Percentiles rank a stretch among this genome's conserved stretches.
Conservation (phyloP, 495 filamentous ascomycete species). For the Rhypophila decipiens region DNA sequence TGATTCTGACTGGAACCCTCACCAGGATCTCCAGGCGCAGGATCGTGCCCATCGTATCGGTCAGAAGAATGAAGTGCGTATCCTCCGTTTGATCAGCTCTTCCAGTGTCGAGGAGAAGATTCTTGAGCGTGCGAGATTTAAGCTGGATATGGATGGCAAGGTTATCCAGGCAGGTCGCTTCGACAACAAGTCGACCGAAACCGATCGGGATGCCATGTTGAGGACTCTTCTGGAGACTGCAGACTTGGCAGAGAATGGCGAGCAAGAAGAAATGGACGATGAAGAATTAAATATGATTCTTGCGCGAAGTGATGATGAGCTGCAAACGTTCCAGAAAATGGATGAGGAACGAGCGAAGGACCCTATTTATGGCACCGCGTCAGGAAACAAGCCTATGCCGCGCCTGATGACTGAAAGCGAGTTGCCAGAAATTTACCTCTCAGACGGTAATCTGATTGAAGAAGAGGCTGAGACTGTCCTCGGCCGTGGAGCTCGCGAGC, state of each 20-base stretch:
- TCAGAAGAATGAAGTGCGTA: slow-evolving; percentile 98
- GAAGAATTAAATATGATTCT: slow-evolving; percentile 91
- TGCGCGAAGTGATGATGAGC: slow-evolving; percentile 68
- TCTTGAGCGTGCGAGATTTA: slow-evolving; percentile 91
- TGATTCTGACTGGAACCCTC: slow-evolving; percentile 99
- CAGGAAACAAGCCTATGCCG: slow-evolving; percentile 54
- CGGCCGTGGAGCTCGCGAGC: slow-evolving; percentile 88
- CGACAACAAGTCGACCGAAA: slow-evolving; percentile 98
- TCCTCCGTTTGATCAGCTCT: slow-evolving; percentile 87
- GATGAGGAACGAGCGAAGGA: slow-evolving; percentile 65
- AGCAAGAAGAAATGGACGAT: slow-evolving; percentile 94
- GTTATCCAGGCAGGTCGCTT: slow-evolving; percentile 99
- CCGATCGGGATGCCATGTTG: slow-evolving; percentile 93
- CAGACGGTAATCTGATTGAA: slow-evolving; percentile 80
- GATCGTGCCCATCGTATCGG: slow-evolving; percentile 99
- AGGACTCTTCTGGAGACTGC: slow-evolving; percentile 86
- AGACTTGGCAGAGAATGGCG: slow-evolving; percentile 73
- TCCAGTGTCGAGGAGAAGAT: slow-evolving; percentile 99
- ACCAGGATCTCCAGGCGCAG: slow-evolving; percentile 97
- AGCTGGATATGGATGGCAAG: slow-evolving; percentile 98
- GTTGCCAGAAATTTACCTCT: slow-evolving; percentile 87
- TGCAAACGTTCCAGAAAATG: slow-evolving; percentile 64
- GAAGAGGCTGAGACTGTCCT: slow-evolving; percentile 66
- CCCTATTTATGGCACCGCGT: slow-evolving; percentile 60
- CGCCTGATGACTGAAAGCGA: slow-evolving; percentile 85